Evolutionary conservation across 495 filamentous ascomycete species (phyloP).

Genomic region (Podospora pseudocomata): DNA sequence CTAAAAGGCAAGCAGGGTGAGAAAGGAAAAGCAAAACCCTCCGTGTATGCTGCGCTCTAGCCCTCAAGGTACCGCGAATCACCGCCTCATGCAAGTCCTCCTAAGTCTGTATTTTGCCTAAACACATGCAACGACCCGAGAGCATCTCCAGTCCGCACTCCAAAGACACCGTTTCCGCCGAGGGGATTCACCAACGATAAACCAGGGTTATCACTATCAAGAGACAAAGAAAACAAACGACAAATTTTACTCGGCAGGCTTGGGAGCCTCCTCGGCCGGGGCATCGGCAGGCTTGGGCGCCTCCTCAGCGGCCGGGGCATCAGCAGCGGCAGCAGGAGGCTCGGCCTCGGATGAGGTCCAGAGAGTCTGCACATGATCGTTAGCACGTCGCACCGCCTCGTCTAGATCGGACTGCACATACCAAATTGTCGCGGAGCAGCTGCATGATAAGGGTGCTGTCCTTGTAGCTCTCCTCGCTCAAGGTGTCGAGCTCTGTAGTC

Average conservation of each 20-base stretch:
- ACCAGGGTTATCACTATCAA: slow-evolving; percentile 35
- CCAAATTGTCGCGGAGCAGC: slow-evolving; percentile 97
- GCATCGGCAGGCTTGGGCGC: slow-evolving; percentile 35
- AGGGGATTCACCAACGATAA: slow-evolving; percentile 38
- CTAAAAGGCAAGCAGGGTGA: slow-evolving; percentile 47
- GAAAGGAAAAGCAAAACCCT: slow-evolving; percentile 35
- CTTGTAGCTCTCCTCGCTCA: slow-evolving; percentile 98
- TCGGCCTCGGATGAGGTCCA: slow-evolving; percentile 99
- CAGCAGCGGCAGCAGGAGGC: slow-evolving; percentile 62
- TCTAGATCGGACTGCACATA: slow-evolving; percentile 46
- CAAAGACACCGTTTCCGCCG: slow-evolving; percentile 51
- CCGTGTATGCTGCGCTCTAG: slow-evolving; percentile 41
- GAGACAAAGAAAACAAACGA: slow-evolving; percentile 32
- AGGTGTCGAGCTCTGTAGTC: slow-evolving; percentile 97
- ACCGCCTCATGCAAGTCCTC: slow-evolving; percentile 34
- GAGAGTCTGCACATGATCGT: slow-evolving; percentile 64
- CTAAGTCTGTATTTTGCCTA: slow-evolving; percentile 45
- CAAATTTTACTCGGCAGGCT: slow-evolving; percentile 46
- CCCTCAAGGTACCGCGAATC: slow-evolving; percentile 35
- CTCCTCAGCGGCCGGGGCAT: slow-evolving; percentile 56
- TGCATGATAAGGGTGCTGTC: slow-evolving; percentile 99
- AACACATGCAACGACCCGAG: slow-evolving; percentile 51
- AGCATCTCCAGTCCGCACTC: slow-evolving; percentile 49
- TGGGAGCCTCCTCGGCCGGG: slow-evolving; percentile 45
- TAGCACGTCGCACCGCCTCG: neutral